phyloP scores from a whole-genome alignment of 148 eudicot species.

The Diospyros lotus region DNA sequence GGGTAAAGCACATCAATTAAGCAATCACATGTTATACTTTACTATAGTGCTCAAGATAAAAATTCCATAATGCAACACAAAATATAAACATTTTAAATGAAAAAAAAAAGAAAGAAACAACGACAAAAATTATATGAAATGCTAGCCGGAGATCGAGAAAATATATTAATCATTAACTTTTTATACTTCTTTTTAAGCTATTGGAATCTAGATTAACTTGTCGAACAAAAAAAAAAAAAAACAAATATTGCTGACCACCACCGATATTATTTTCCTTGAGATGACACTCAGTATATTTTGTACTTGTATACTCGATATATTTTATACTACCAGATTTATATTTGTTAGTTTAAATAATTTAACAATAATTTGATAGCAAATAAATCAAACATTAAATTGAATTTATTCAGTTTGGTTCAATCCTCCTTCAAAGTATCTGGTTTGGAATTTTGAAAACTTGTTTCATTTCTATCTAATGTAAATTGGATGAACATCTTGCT shows the following conservation, averaged over 20 bases:
- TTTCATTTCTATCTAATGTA: too few relatives aligned
- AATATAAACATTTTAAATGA: background rate
- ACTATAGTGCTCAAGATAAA: background rate
- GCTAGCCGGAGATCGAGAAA: constrained; percentile 60
- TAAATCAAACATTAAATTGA: too few relatives aligned
- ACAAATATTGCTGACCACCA: constrained; percentile 51
- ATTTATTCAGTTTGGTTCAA: too few relatives aligned
- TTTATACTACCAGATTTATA: too few relatives aligned
- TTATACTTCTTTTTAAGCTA: constrained; percentile 84
- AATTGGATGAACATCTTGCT: too few relatives aligned
- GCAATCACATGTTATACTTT: background rate
- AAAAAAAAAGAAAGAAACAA: background rate
- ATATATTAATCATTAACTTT: constrained; percentile 67
- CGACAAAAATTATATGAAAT: background rate
- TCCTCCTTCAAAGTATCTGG: too few relatives aligned
- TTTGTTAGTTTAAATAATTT: too few relatives aligned
- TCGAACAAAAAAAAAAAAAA: constrained; percentile 50
- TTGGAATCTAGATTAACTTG: constrained; percentile 62
- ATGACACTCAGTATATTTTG: constrained; percentile 37
- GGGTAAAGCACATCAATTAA: background rate
- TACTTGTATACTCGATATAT: too few relatives aligned
- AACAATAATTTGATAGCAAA: too few relatives aligned
- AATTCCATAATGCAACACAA: background rate
- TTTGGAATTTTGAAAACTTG: too few relatives aligned
- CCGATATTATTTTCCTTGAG: constrained; percentile 59